phyloP scores from a whole-genome alignment of 139 green algal genomes.

The Tetradesmus lagerheimii region DNA sequence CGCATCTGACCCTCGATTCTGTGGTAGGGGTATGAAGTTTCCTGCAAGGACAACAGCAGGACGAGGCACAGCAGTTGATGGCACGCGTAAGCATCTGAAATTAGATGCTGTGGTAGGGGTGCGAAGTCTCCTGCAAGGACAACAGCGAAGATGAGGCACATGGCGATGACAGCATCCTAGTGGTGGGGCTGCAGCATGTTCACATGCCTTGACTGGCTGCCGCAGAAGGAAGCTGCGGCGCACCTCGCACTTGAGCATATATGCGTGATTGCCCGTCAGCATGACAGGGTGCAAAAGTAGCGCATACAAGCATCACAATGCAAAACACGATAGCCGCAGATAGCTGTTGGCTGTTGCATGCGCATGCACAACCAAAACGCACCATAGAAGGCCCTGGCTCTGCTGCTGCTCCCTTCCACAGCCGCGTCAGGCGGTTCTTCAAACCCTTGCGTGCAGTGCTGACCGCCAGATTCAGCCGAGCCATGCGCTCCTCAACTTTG shows the following conservation, averaged over 20 bases:
- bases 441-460: constrained; percentile 80
- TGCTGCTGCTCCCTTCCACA: constrained; percentile 72
- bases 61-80: not conserved
- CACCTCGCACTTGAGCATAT: too few relatives aligned
- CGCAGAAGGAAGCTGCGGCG: too few relatives aligned
- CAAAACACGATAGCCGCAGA: too few relatives aligned
- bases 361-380: not conserved
- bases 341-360: not conserved
- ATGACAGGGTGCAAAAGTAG: too few relatives aligned
- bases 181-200: too few relatives aligned
- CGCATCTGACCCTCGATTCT: constrained; percentile 87
- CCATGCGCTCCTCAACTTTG: constrained; percentile 59
- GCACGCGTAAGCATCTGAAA: too few relatives aligned
- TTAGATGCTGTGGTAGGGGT: too few relatives aligned
- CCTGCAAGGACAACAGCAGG: constrained; percentile 4
- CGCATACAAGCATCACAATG: too few relatives aligned
- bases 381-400: constrained; percentile 22
- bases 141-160: not conserved
- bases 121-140: constrained; percentile 6
- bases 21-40: constrained; percentile 56
- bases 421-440: constrained; percentile 89
- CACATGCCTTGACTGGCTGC: too few relatives aligned
- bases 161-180: too few relatives aligned
- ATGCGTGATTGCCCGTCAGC: too few relatives aligned
- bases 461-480: constrained; percentile 60